Conservation (phyloP, 1,139 yeast species). For the Kodamaea alishanica region DNA sequence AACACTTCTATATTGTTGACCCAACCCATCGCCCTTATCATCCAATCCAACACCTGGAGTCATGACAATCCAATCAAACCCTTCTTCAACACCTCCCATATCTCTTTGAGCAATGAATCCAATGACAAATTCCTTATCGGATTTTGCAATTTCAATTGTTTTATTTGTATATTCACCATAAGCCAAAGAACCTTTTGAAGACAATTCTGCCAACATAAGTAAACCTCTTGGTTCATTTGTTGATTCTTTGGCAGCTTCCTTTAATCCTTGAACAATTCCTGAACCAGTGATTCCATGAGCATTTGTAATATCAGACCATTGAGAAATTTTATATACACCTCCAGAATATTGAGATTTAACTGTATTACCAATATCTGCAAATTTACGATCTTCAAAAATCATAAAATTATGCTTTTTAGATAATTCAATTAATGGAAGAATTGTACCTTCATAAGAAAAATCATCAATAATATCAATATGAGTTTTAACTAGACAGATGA, state of each 20-base stretch:
- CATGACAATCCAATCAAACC: constrained; percentile 92
- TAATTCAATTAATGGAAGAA: constrained; percentile 65
- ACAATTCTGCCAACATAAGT: constrained; percentile 91
- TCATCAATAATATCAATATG: constrained; percentile 93
- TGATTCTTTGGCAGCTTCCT: constrained; percentile 74
- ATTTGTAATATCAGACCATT: constrained; percentile 96
- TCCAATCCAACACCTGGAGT: constrained; percentile 99
- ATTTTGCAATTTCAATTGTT: constrained; percentile 86
- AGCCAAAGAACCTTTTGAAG: constrained; percentile 90
- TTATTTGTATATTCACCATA: constrained; percentile 83
- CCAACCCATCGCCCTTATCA: constrained; percentile 93
- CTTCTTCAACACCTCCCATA: constrained; percentile 79
- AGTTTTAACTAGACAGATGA: constrained; percentile 86
- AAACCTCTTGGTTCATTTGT: constrained; percentile 74
- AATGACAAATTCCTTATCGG: constrained; percentile 83
- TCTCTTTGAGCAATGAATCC: constrained; percentile 94
- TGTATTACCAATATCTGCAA: constrained; percentile 98
- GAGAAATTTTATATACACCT: constrained; percentile 83
- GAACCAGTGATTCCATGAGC: constrained; percentile 98
- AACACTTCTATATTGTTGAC: constrained; percentile 95
- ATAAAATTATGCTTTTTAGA: constrained; percentile 77
- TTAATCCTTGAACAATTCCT: constrained; percentile 86
- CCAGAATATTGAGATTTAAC: constrained; percentile 91
- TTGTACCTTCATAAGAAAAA: constrained; percentile 75
- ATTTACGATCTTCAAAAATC: constrained; percentile 94